Base-by-base conservation (phyloP, 2,329 filamentous ascomycete species). In the Rhynchosporium agropyri region DNA sequence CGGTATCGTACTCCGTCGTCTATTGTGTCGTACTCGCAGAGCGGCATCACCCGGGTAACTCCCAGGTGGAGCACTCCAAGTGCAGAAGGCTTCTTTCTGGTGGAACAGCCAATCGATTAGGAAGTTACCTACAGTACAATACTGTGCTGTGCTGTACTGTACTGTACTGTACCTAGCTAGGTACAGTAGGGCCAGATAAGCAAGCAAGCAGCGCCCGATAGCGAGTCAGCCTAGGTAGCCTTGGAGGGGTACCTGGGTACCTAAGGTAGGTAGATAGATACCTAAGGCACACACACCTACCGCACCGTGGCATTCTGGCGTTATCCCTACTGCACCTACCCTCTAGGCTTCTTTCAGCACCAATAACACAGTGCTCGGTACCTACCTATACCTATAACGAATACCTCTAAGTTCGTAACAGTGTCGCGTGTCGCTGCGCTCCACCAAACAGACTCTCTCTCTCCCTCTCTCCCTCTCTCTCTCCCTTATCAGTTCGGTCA, bases 41-140 rank as follows among this genome's bases (percentile, higher is more conserved):
- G 20, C 20, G 20, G 20, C 20, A 20, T 20, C 20, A 20, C 20
- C 20, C 20, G 20, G 20, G 20, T 20, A 20, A 1, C 20, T 20
- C 4, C 26, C 8, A 10, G 20, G 26, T 0, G 26, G 46, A 31
- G 46, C 8, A 29, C 12, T 9, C 26, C 40, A 54, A 54, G 51
- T 42, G 51, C 51, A 54, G 36, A 53, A 42, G 50, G 38, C 51
- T 42, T 54, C 51, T 42, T n/a, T n/a, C n/a, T n/a, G n/a, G n/a
- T n/a, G 36, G 51, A 54, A 42, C 33, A 40, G 3, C 43, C 40
- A 42, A 15, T 15, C 40, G 40, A 9, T 42, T 42, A 42, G 40
- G 3, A 20, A 20, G 40, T 5, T 12, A 12, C 36, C 12, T 40
- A 40, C 36, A 40, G 36, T 40, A 40, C 2, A 7, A 12, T 40